Conservation (phyloP, 305 asterid species). For the Plantago rigida region DNA sequence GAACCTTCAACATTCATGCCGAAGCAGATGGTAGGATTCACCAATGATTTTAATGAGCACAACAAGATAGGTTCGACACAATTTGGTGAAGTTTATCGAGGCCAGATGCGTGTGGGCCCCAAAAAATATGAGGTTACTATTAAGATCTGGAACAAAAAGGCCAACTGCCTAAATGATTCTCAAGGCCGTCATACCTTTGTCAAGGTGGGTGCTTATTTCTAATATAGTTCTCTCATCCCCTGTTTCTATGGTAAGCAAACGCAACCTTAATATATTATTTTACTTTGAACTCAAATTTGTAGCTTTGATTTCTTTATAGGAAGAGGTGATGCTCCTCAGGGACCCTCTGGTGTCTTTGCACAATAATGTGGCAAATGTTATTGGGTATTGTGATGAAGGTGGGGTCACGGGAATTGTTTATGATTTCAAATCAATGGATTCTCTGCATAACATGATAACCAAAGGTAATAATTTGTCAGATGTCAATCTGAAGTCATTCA, state of each 20-base stretch:
- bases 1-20: background rate
- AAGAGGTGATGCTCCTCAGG: background rate
- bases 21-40: background rate
- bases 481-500: too few species aligned
- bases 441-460: background rate
- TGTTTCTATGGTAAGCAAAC: too few species aligned
- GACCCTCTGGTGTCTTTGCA: background rate
- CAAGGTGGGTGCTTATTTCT: background rate
- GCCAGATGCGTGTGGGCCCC: background rate
- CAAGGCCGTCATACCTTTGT: background rate
- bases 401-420: background rate
- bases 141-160: background rate
- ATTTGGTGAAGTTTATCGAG: background rate
- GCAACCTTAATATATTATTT: too few species aligned
- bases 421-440: background rate
- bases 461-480: background rate
- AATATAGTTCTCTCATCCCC: too few species aligned
- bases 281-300: too few species aligned
- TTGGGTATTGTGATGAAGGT: background rate
- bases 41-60: background rate
- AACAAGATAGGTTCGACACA: background rate
- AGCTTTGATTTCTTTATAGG: too few species aligned
- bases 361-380: background rate
- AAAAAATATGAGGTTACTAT: background rate
- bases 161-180: background rate